phyloP scores from a whole-genome alignment of 345 rosid species.

The Linum lewisii region DNA sequence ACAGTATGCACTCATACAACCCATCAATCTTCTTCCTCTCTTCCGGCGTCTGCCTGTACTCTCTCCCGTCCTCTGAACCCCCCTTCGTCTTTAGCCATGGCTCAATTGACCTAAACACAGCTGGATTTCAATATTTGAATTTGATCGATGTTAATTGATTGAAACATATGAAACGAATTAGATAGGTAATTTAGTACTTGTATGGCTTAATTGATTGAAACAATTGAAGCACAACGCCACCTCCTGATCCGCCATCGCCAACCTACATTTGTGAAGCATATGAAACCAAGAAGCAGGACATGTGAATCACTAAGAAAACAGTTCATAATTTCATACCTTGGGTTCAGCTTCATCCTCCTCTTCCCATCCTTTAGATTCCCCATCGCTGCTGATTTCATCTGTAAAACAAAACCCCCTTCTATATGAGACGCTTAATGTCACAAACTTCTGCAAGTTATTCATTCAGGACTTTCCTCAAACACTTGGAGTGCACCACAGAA shows the following conservation, averaged over 20 bases:
- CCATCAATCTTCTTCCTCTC: conserved; percentile 61
- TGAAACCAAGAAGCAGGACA: conserved; percentile 1
- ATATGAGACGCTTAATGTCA: background rate
- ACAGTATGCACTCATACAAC: conserved; percentile 56
- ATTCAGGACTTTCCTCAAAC: conserved; percentile 21
- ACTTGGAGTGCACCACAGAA: background rate
- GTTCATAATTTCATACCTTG: conserved; percentile 22
- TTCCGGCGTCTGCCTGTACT: conserved; percentile 37
- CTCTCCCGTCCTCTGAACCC: conserved; percentile 32
- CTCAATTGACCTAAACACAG: conserved; percentile 43
- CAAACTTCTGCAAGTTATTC: background rate
- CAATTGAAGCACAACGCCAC: conserved; percentile 68
- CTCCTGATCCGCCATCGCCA: conserved; percentile 91
- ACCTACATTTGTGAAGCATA: conserved; percentile 22
- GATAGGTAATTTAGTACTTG: conserved; percentile 28
- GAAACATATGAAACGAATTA: too few relatives aligned
- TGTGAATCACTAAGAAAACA: conserved; percentile 5
- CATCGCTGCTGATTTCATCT: conserved; percentile 46
- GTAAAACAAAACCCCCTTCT: conserved; percentile 9
- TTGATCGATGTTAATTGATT: too few relatives aligned
- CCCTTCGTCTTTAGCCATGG: conserved; percentile 55
- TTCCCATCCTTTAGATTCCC: conserved; percentile 62
- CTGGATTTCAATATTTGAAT: too few relatives aligned
- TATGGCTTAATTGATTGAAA: conserved; percentile 55
- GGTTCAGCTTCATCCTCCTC: conserved; percentile 70